These are phyloP conservation scores for Xylariaceae sp. DNA, from an alignment of 2,329 filamentous ascomycete genomes.

Conservation along the genomic window DNA sequence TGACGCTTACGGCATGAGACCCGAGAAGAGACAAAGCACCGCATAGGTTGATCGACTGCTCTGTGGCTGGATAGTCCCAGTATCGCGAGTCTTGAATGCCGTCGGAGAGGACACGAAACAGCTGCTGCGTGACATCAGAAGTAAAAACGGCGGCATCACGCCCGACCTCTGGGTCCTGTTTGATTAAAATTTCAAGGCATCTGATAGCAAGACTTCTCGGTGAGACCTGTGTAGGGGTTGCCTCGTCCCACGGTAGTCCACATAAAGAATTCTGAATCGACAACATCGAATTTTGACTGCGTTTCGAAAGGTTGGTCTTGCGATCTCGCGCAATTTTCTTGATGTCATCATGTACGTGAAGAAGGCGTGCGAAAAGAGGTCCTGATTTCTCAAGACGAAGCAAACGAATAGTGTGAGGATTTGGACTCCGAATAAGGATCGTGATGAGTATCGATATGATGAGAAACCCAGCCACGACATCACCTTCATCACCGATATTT, in stretches of 20 bases:
- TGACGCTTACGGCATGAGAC: slow-evolving; percentile 44
- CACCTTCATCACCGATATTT: slow-evolving; percentile 54
- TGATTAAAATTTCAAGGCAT: slow-evolving; percentile 54
- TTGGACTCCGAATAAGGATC: slow-evolving; percentile 57
- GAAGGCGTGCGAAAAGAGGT: slow-evolving; percentile 50
- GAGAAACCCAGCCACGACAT: slow-evolving; percentile 59
- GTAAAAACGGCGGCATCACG: slow-evolving; percentile 47
- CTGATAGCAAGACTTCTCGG: slow-evolving; percentile 62
- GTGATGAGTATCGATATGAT: slow-evolving; percentile 60
- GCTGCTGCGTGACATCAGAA: slow-evolving; percentile 39
- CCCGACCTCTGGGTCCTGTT: slow-evolving; percentile 44
- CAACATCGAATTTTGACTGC: slow-evolving; percentile 52
- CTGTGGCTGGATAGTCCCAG: slow-evolving; percentile 32
- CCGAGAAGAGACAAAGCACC: slow-evolving; percentile 50
- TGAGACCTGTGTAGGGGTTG: slow-evolving; percentile 47
- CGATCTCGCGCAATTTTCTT: slow-evolving; percentile 58
- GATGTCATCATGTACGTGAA: slow-evolving; percentile 53
- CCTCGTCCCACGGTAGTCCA: slow-evolving; percentile 55
- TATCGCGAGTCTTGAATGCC: slow-evolving; percentile 28
- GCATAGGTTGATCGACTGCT: slow-evolving; percentile 32
- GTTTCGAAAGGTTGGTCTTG: slow-evolving; percentile 64
- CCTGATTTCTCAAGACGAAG: slow-evolving; percentile 52
- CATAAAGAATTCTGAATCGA: slow-evolving; percentile 51
- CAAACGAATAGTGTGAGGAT: slow-evolving; percentile 55
- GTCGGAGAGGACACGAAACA: slow-evolving; percentile 42